These are phyloP conservation scores for Stentor roeselii DNA, from an alignment of 73 alveolate species.

Conservation along the genomic window DNA sequence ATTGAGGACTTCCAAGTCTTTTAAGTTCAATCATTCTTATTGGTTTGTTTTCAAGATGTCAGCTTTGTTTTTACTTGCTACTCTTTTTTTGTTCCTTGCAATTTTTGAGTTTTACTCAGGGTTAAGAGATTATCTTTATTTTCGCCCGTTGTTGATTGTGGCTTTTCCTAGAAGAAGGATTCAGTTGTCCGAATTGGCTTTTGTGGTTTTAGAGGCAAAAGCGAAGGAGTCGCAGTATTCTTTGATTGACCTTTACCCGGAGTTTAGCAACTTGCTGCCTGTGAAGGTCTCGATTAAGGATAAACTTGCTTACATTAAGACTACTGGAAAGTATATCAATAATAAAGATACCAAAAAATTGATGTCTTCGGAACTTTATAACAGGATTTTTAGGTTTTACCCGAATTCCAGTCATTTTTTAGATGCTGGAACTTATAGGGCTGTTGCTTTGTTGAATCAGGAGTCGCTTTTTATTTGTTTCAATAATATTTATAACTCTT, in stretches of 20 bases:
- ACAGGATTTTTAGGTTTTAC: neutral
- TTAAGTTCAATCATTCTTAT: neutral
- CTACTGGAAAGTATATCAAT: neutral
- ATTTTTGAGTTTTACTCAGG: neutral
- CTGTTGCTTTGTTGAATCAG: neutral
- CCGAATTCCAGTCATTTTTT: neutral
- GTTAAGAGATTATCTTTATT: neutral
- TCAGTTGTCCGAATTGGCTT: neutral
- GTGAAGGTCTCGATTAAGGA: neutral
- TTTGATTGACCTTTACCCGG: neutral
- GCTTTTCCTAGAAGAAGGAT: neutral
- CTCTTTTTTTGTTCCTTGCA: neutral
- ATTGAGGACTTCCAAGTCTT: neutral
- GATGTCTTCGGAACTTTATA: neutral
- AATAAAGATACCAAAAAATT: too few relatives aligned
- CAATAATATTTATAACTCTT: neutral
- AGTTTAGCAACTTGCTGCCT: neutral
- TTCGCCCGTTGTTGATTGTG: neutral
- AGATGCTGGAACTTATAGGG: neutral
- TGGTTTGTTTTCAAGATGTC: neutral
- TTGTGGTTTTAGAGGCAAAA: neutral
- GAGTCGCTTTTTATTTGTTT: neutral
- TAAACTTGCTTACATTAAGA: too few relatives aligned
- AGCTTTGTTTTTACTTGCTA: neutral
- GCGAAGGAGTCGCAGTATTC: neutral